phyloP scores from a whole-genome alignment of 805 yeast genomes.

The Metschnikowia matae region DNA sequence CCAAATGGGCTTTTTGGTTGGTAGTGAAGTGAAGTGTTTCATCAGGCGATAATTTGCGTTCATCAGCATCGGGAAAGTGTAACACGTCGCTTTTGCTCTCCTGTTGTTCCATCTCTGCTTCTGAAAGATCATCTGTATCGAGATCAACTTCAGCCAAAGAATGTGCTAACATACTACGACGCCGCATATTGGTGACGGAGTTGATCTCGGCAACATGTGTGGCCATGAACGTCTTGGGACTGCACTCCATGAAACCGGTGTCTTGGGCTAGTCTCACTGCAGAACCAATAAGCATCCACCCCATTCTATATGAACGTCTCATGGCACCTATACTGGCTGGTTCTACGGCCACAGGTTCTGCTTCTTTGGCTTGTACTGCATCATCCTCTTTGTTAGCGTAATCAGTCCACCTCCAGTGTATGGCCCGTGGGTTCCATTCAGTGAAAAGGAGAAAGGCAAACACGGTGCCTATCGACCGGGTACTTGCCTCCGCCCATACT shows the following conservation, averaged over 20 bases:
- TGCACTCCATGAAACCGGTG: slow-evolving; percentile 71
- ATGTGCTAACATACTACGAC: slow-evolving; percentile 72
- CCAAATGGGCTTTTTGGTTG: slow-evolving; percentile 73
- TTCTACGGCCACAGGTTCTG: slow-evolving; percentile 22
- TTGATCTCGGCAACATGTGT: slow-evolving; percentile 81
- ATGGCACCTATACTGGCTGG: slow-evolving; percentile 77
- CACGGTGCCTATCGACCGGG: slow-evolving; percentile 82
- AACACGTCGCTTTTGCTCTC: slow-evolving; percentile 24
- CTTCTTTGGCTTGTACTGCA: slow-evolving; percentile 8
- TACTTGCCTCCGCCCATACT: slow-evolving; percentile 91
- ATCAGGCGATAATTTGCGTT: slow-evolving; percentile 9
- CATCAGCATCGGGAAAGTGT: slow-evolving; percentile 32
- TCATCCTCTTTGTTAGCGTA: slow-evolving; percentile 66
- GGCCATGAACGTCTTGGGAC: slow-evolving; percentile 72
- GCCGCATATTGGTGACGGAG: slow-evolving; percentile 75
- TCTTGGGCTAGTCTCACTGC: slow-evolving; percentile 85
- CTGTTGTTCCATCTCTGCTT: slow-evolving; percentile 28
- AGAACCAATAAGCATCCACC: slow-evolving; percentile 90
- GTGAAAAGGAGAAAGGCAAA: slow-evolving; percentile 79
- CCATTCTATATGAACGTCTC: slow-evolving; percentile 83
- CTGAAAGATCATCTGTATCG: slow-evolving; percentile 40
- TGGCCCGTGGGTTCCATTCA: slow-evolving; percentile 95
- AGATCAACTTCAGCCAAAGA: slow-evolving; percentile 65
- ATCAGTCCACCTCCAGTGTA: slow-evolving; percentile 84
- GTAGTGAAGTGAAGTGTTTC: slow-evolving; percentile 48